These are phyloP conservation scores for Lactuca saligna DNA, from an alignment of 129 eudicot genomes.

Conservation along the genomic window DNA sequence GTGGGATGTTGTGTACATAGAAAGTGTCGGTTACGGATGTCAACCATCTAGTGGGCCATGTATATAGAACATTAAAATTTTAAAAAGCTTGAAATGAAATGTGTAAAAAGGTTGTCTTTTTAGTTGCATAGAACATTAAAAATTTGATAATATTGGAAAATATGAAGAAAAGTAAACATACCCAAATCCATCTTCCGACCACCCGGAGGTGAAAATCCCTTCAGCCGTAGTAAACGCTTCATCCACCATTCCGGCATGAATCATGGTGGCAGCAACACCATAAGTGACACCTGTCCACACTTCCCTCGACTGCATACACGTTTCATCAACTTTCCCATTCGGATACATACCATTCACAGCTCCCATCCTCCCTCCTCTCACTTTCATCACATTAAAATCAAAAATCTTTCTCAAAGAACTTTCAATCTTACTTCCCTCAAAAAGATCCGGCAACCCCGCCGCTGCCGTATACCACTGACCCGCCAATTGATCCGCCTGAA, in stretches of 20 bases:
- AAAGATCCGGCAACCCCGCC: constrained; percentile 82
- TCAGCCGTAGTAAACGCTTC: constrained; percentile 82
- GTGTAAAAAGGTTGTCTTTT: too few species aligned
- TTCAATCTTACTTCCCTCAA: constrained; percentile 56
- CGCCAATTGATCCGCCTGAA: constrained; percentile 94
- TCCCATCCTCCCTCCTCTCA: constrained; percentile 88
- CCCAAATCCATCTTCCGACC: constrained; percentile 29
- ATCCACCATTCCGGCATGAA: constrained; percentile 90
- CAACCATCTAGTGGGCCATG: too few species aligned
- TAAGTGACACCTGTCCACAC: constrained; percentile 96
- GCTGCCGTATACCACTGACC: constrained; percentile 98
- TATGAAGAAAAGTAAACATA: too few species aligned
- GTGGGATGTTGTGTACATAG: too few species aligned
- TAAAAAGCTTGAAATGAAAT: too few species aligned
- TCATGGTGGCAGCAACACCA: constrained; percentile 87
- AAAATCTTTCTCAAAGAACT: constrained; percentile 72
- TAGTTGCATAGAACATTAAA: too few species aligned
- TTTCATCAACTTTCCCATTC: constrained; percentile 85
- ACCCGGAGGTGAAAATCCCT: constrained; percentile 89
- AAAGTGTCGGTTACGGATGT: too few species aligned
- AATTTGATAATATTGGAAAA: too few species aligned
- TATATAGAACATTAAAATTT: too few species aligned
- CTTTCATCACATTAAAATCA: constrained; percentile 90
- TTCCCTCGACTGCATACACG: constrained; percentile 98
- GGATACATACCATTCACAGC: constrained; percentile 99